phyloP scores from a whole-genome alignment of 495 filamentous ascomycete species.

The Aspergillus baeticus region DNA sequence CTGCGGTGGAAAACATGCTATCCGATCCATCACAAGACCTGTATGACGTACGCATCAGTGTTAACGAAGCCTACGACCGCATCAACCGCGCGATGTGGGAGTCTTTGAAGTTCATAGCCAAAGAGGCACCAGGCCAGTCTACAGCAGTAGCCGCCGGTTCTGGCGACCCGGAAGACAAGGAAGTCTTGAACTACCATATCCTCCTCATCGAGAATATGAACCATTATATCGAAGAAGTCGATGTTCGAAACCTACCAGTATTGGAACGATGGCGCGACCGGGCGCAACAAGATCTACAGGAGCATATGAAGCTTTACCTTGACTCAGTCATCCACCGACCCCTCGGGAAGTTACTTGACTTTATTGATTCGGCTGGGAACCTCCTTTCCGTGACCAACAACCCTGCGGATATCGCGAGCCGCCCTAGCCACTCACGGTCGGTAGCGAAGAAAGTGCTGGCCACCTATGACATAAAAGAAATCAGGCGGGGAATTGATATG shows the following conservation, averaged over 20 bases:
- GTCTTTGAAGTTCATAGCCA: conserved; percentile 89
- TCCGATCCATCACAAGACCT: conserved; percentile 49
- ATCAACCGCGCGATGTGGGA: conserved; percentile 98
- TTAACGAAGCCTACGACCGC: conserved; percentile 83
- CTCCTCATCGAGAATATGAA: conserved; percentile 98
- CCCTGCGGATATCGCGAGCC: conserved; percentile 58
- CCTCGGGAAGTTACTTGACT: conserved; percentile 85
- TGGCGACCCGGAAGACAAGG: conserved; percentile 84
- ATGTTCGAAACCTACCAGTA: conserved; percentile 68
- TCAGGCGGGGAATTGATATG: conserved; percentile 79
- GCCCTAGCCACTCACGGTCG: conserved; percentile 73
- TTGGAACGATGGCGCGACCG: conserved; percentile 77
- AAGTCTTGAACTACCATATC: conserved; percentile 93
- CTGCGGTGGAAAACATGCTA: conserved; percentile 81
- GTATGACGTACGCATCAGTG: conserved; percentile 65
- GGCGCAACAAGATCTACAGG: conserved; percentile 75
- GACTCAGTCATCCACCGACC: conserved; percentile 85
- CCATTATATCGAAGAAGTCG: conserved; percentile 89
- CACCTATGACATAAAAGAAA: conserved; percentile 75
- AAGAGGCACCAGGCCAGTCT: conserved; percentile 71
- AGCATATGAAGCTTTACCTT: conserved; percentile 85
- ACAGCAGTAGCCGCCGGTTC: conserved; percentile 51
- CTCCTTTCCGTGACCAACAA: conserved; percentile 51
- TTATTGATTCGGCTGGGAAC: conserved; percentile 78
- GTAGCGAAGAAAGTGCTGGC: conserved; percentile 83